phyloP scores from a whole-genome alignment of 495 filamentous ascomycete species.

The Annulohypoxylon bovei region DNA sequence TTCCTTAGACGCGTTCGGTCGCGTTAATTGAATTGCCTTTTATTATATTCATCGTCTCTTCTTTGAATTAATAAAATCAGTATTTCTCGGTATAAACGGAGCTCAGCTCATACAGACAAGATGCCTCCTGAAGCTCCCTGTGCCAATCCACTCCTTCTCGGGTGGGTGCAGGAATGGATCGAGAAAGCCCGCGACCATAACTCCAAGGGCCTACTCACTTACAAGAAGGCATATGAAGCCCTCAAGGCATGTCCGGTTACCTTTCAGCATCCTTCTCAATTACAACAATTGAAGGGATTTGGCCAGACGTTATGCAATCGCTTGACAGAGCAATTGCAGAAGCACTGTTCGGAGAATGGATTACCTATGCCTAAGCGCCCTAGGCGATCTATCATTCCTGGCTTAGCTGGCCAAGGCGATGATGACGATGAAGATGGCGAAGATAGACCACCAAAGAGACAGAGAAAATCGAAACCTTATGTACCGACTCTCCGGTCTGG shows the following conservation, averaged over 20 bases:
- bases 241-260: constrained; percentile 80
- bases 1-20: constrained; percentile 27
- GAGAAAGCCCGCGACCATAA: constrained; percentile 77
- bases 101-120: constrained; percentile 4
- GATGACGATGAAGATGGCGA: constrained; percentile 47
- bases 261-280: constrained; percentile 79
- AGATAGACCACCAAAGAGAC: constrained; percentile 69
- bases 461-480: constrained; percentile 72
- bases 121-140: constrained; percentile 53
- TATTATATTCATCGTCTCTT: not conserved
- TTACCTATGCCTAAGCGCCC: constrained; percentile 74
- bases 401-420: constrained; percentile 35
- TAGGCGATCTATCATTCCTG: constrained; percentile 42
- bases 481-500: constrained; percentile 78
- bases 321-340: constrained; percentile 73
- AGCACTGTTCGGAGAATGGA: constrained; percentile 73
- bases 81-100: too few relatives aligned
- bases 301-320: constrained; percentile 76
- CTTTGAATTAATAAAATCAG: not conserved
- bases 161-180: constrained; percentile 83
- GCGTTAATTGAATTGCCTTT: constrained; percentile 11
- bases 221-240: constrained; percentile 83
- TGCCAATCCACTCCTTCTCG: constrained; percentile 78
- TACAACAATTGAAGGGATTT: constrained; percentile 76
- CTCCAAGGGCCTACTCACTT: constrained; percentile 74